These are phyloP conservation scores for Akebia trifoliata DNA, from an alignment of 164 flowering plant species.

Conservation along the genomic window DNA sequence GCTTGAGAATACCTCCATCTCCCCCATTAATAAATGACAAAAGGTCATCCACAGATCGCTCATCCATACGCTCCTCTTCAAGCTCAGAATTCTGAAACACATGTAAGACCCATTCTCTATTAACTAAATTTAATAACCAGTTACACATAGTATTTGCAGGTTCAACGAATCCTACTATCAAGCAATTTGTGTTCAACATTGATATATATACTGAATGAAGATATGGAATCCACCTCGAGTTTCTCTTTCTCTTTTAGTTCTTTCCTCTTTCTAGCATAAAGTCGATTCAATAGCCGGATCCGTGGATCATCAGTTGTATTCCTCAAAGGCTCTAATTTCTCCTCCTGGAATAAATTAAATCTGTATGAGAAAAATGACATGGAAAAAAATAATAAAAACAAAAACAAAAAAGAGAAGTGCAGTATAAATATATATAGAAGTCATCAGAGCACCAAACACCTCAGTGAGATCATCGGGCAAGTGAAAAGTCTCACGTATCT, in stretches of 20 bases:
- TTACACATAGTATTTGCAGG: background rate
- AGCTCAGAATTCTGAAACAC: slow-evolving; percentile 63
- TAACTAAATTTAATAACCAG: background rate
- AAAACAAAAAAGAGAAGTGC: background rate
- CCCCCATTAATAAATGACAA: slow-evolving; percentile 79
- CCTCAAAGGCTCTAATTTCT: slow-evolving; percentile 84
- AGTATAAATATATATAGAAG: slow-evolving; percentile 1
- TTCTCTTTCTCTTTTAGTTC: slow-evolving; percentile 76
- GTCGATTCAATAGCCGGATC: slow-evolving; percentile 75
- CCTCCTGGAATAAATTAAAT: slow-evolving; percentile 55
- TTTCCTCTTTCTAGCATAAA: slow-evolving; percentile 89
- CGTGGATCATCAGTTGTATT: slow-evolving; percentile 88
- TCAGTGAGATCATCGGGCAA: slow-evolving; percentile 96
- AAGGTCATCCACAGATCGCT: slow-evolving; percentile 88
- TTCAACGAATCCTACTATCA: background rate
- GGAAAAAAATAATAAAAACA: background rate
- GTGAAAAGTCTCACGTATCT: slow-evolving; percentile 85
- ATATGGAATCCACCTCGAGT: slow-evolving; percentile 44
- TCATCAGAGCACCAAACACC: slow-evolving; percentile 40
- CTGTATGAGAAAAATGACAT: slow-evolving; percentile 6
- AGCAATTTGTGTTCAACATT: background rate
- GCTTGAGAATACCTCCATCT: slow-evolving; percentile 29
- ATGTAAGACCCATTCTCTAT: background rate
- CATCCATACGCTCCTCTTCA: slow-evolving; percentile 70
- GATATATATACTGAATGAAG: slow-evolving; percentile 1